Base-by-base conservation (phyloP, 2,329 filamentous ascomycete genomes). In the Aspergillus novofumigatus region DNA sequence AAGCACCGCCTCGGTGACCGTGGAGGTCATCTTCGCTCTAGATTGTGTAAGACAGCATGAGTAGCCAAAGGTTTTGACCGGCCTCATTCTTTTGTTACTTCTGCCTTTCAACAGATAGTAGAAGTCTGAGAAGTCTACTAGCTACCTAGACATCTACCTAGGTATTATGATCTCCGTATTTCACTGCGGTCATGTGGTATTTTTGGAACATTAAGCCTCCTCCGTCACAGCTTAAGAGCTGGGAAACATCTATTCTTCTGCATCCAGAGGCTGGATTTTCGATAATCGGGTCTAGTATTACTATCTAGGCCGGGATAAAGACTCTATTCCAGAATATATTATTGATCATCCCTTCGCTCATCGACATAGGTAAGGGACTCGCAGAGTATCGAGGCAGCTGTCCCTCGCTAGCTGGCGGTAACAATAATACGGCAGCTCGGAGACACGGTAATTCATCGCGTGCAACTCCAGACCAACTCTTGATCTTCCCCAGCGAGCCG, bases 401-500 rank as follows among this genome's bases (percentile, higher is more conserved):
- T 35, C 32, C 32, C 5, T 25, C 52, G 53, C 54, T 59, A 52
- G 57, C 25, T 54, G 53, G 29, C 44, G 55, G 54, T 52, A 52
- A 62, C 65, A 62, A 68, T 67, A 63, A 63, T 65, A 63, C 65
- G 49, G 59, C 61, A 47, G 44, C 10, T 26, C 55, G 58, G 63
- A 59, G 62, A 67, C 65, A 62, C 69, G 69, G 70, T 69, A 70
- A 69, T 65, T 60, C 65, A 67, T 69, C 68, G 68, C 69, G 68
- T 68, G 68, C 61, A 58, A 32, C 23, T 44, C 29, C 53, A 50
- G 49, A 52, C 38, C 38, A 59, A 59, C 55, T 58, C 56, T 49
- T 55, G 55, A 52, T 47, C 51, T 47, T 51, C 49, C 41, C 42
- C 17, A 54, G 44, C 9, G 23, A 56, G 51, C 51, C 55, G 49